Conservation (phyloP, 1,284 basidiomycete genomes). For the Coniferiporia sulphurascens region DNA sequence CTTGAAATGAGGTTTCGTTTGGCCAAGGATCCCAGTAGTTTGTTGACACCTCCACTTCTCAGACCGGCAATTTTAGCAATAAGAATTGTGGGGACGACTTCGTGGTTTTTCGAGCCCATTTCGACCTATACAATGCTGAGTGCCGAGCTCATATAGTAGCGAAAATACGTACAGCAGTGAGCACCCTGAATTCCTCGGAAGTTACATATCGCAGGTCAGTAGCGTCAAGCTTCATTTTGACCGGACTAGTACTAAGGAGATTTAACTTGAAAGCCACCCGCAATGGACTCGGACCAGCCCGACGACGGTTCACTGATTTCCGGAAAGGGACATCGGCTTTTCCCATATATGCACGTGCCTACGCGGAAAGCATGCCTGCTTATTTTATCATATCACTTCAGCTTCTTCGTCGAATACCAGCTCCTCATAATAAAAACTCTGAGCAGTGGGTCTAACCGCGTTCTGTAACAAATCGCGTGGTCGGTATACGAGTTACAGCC, state of each 20-base stretch:
- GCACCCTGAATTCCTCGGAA: slow-evolving; percentile 89
- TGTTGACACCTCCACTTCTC: slow-evolving; percentile 90
- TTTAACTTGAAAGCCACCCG: neutral
- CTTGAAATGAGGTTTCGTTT: slow-evolving; percentile 89
- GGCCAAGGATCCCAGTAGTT: slow-evolving; percentile 84
- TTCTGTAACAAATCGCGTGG: too few species aligned
- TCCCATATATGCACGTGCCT: too few species aligned
- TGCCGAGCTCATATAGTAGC: slow-evolving; percentile 4
- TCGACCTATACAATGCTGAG: slow-evolving; percentile 60
- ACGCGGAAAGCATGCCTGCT: too few species aligned
- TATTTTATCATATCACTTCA: too few species aligned
- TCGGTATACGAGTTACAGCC: too few species aligned
- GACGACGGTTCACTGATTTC: too few species aligned
- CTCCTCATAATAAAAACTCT: too few species aligned
- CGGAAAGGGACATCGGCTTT: too few species aligned
- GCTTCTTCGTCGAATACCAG: too few species aligned
- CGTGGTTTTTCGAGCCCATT: slow-evolving; percentile 98
- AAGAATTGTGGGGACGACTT: slow-evolving; percentile 86
- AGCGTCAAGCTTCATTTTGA: slow-evolving; percentile 86
- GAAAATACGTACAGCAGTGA: slow-evolving; percentile 74
- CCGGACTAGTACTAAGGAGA: neutral
- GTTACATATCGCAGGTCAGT: slow-evolving; percentile 93
- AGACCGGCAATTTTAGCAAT: slow-evolving; percentile 92
- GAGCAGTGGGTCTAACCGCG: too few species aligned
- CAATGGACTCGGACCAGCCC: neutral